phyloP scores from a whole-genome alignment of 805 yeast species.

The Grigorovia transvaalensis region DNA sequence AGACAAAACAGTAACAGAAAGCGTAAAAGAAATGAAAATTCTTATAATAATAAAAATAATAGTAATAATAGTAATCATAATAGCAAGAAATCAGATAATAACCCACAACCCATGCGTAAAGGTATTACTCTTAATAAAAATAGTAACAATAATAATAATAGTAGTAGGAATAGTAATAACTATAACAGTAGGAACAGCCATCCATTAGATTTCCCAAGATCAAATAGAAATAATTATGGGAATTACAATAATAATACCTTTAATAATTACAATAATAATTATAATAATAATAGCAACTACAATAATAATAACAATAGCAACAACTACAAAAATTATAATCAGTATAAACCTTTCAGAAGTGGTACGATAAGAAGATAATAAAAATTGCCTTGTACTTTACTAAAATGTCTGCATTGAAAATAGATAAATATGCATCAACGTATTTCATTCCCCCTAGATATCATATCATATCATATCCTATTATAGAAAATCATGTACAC shows the following conservation, averaged over 20 bases:
- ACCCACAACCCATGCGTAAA: slow-evolving; percentile 5
- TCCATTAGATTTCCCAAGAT: slow-evolving; percentile 24
- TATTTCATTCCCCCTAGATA: too few species aligned
- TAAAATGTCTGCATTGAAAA: too few species aligned
- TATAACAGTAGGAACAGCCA: slow-evolving; percentile 4
- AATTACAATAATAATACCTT: too few species aligned
- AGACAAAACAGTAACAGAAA: slow-evolving; percentile 5
- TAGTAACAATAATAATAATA: slow-evolving; percentile 1
- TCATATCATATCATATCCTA: too few species aligned
- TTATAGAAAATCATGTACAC: too few species aligned
- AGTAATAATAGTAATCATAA: slow-evolving; percentile 6
- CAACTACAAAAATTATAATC: slow-evolving; percentile 11
- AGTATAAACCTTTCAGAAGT: slow-evolving; percentile 18
- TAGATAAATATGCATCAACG: too few species aligned
- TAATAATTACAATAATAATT: slow-evolving; percentile 1
- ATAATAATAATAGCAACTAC: not conserved
- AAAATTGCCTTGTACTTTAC: too few species aligned
- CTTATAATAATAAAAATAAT: slow-evolving; percentile 2
- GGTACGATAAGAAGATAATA: slow-evolving; percentile 10
- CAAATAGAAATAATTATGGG: slow-evolving; percentile 1
- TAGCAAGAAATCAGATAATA: slow-evolving; percentile 3
- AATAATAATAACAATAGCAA: not conserved
- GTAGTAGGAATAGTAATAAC: not conserved
- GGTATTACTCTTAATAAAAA: slow-evolving; percentile 10
- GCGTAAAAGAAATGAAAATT: slow-evolving; percentile 3